These are phyloP conservation scores for Fusarium camptoceras DNA, from an alignment of 2,329 filamentous ascomycete species.

Conservation along the genomic window DNA sequence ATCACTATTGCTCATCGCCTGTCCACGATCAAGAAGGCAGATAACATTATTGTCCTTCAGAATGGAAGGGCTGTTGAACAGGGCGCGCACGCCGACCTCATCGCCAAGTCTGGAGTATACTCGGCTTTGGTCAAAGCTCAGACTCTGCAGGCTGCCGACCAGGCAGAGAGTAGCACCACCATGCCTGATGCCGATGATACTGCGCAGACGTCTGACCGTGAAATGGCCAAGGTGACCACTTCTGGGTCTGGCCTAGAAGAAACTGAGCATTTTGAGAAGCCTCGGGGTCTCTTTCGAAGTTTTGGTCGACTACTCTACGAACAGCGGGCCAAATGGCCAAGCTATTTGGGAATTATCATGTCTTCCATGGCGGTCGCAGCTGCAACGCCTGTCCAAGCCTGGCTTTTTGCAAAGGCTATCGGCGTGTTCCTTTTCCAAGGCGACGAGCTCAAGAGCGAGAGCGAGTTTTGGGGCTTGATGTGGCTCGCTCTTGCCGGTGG, in stretches of 20 bases:
- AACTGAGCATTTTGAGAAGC: background rate
- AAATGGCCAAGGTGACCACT: background rate
- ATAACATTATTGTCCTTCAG: constrained; percentile 74
- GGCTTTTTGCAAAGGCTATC: constrained; percentile 48
- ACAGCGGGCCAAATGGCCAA: constrained; percentile 42
- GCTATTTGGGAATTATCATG: constrained; percentile 42
- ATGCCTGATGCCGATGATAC: constrained; percentile 3
- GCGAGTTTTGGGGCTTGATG: constrained; percentile 49
- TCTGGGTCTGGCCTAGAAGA: accelerated
- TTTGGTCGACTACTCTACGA: constrained; percentile 39
- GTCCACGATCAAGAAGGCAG: constrained; percentile 69
- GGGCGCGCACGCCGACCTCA: constrained; percentile 69
- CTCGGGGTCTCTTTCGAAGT: constrained; percentile 12
- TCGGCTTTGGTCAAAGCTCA: constrained; percentile 44
- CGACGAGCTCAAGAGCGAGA: constrained; percentile 45
- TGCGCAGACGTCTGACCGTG: background rate
- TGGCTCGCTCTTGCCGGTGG: constrained; percentile 48
- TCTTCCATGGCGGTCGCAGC: constrained; percentile 44
- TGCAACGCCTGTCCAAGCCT: constrained; percentile 47
- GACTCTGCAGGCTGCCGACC: constrained; percentile 6
- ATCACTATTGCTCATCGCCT: constrained; percentile 74
- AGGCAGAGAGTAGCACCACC: background rate
- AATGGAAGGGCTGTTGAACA: constrained; percentile 70
- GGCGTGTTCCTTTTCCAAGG: constrained; percentile 42
- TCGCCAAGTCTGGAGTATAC: constrained; percentile 55